Evolutionary conservation across 768 basidiomycete species (phyloP).

Genomic region (Tricholoma sp.): DNA sequence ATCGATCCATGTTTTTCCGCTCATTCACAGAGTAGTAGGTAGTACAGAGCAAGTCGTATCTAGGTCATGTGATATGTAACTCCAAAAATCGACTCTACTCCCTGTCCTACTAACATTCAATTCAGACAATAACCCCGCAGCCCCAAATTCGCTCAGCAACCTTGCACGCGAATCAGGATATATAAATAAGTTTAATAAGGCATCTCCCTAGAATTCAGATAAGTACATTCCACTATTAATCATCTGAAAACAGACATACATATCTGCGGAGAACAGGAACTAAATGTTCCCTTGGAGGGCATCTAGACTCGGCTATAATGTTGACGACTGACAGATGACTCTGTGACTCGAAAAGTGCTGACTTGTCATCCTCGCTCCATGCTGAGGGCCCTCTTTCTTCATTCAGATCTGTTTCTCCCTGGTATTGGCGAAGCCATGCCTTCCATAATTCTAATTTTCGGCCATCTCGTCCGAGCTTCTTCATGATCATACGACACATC

Average conservation of each 20-base stretch:
- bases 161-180: slow-evolving; percentile 73
- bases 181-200: slow-evolving; percentile 55
- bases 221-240: not conserved
- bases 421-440: slow-evolving; percentile 49
- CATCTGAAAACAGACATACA: slow-evolving; percentile 38
- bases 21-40: slow-evolving; percentile 7
- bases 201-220: slow-evolving; percentile 37
- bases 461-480: slow-evolving; percentile 56
- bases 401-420: slow-evolving; percentile 19
- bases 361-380: slow-evolving; percentile 41
- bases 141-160: slow-evolving; percentile 52
- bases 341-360: slow-evolving; percentile 24
- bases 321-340: slow-evolving; percentile 17
- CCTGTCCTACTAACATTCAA: slow-evolving; percentile 26
- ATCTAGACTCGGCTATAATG: slow-evolving; percentile 13
- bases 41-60: too few species aligned
- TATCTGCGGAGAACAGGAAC: slow-evolving; percentile 49
- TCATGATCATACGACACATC: slow-evolving; percentile 49
- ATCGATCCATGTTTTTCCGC: slow-evolving; percentile 9
- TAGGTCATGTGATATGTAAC: slow-evolving; percentile 37
- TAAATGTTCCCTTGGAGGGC: slow-evolving; percentile 38
- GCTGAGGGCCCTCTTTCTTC: slow-evolving; percentile 37
- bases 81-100: slow-evolving; percentile 63
- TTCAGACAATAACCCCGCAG: slow-evolving; percentile 38
- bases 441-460: slow-evolving; percentile 74